phyloP scores from a whole-genome alignment of 2,329 filamentous ascomycete species.

The Clarireedia homoeocarpa region DNA sequence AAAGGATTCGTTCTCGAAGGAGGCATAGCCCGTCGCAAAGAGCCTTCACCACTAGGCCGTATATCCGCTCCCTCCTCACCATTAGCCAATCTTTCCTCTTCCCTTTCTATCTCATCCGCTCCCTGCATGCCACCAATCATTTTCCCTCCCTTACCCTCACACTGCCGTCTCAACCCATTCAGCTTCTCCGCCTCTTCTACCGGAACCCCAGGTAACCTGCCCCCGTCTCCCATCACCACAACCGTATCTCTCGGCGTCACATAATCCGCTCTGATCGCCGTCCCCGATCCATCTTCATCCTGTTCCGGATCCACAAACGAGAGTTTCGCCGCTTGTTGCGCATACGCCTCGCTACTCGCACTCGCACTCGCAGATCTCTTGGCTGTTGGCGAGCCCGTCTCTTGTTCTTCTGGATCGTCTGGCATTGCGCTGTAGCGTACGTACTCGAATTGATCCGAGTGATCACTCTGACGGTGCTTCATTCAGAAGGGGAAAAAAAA shows the following conservation, averaged over 20 bases:
- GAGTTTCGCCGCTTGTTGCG: constrained; percentile 52
- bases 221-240: constrained; percentile 59
- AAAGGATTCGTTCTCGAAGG: constrained; percentile 68
- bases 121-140: constrained; percentile 30
- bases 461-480: neutral
- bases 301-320: constrained; percentile 32
- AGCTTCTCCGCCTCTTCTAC: constrained; percentile 62
- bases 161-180: constrained; percentile 51
- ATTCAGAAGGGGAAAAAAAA: neutral
- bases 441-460: constrained; percentile 4
- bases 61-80: neutral
- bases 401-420: neutral
- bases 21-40: constrained; percentile 43
- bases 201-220: constrained; percentile 60
- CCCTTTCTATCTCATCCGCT: constrained; percentile 27
- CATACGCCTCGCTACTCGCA: constrained; percentile 40
- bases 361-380: neutral
- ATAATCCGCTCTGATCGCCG: constrained; percentile 55
- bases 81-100: constrained; percentile 18
- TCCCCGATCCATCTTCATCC: constrained; percentile 24
- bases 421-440: constrained; percentile 5
- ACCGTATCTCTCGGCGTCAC: constrained; percentile 66
- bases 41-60: constrained; percentile 39
- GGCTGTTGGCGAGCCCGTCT: neutral
- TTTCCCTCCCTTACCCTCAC: constrained; percentile 22